A percentile compares a stretch with the other conserved stretches of the same genome.
These are phyloP conservation scores for Pichia sp. DNA, from an alignment of 1,139 yeast genomes.

Conservation along the genomic window DNA sequence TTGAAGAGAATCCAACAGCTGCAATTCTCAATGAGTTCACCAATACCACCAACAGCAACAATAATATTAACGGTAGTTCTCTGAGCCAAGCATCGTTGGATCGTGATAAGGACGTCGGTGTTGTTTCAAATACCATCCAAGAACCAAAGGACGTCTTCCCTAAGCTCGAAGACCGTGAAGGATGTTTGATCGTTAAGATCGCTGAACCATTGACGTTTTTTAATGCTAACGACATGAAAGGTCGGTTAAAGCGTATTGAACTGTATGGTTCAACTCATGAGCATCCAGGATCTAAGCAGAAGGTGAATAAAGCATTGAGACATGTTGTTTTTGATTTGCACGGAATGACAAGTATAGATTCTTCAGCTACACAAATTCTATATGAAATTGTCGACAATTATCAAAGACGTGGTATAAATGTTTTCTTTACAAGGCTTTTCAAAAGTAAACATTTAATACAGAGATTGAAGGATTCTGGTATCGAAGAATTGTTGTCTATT, in stretches of 20 bases:
- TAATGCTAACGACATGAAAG: slow-evolving; percentile 78
- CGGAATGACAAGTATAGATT: slow-evolving; percentile 87
- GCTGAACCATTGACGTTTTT: slow-evolving; percentile 96
- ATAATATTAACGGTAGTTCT: neutral
- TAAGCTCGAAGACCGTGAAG: slow-evolving; percentile 71
- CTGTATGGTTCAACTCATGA: slow-evolving; percentile 78
- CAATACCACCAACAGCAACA: neutral
- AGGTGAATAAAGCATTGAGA: slow-evolving; percentile 18
- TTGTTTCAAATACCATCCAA: neutral
- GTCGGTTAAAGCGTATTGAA: slow-evolving; percentile 75
- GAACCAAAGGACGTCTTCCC: slow-evolving; percentile 13
- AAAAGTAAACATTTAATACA: slow-evolving; percentile 19
- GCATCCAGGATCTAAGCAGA: slow-evolving; percentile 65
- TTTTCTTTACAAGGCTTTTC: slow-evolving; percentile 66
- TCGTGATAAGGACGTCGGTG: slow-evolving; percentile 1
- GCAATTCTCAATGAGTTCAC: neutral
- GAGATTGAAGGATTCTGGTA: slow-evolving; percentile 29
- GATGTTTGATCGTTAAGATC: slow-evolving; percentile 80
- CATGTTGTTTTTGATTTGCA: slow-evolving; percentile 80
- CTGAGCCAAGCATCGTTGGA: neutral
- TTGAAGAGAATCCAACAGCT: slow-evolving; percentile 1
- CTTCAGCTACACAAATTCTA: slow-evolving; percentile 82
- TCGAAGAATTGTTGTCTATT: slow-evolving; percentile 23
- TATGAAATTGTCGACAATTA: slow-evolving; percentile 58
- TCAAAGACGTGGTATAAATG: slow-evolving; percentile 52